Conservation (phyloP, 2,329 filamentous ascomycete genomes). For the Thelonectria discophora region DNA sequence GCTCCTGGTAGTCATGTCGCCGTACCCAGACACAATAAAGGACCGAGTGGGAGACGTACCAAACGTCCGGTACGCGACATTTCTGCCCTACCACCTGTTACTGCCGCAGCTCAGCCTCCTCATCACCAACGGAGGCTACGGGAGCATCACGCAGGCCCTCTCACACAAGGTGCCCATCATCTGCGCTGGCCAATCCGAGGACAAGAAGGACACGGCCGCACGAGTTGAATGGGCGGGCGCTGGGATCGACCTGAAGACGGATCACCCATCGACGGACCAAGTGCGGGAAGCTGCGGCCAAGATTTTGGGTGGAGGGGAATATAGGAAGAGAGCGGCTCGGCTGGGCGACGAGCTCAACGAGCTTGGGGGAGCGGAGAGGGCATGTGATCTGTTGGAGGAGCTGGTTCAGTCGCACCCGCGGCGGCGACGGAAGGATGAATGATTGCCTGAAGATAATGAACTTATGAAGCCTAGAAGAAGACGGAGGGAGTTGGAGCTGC, state of each 20-base stretch:
- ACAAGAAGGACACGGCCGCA: conserved; percentile 50
- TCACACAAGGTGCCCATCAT: conserved; percentile 48
- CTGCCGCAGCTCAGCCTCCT: conserved; percentile 47
- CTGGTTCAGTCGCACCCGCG: conserved; percentile 12
- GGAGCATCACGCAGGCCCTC: conserved; percentile 49
- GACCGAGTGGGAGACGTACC: conserved; percentile 28
- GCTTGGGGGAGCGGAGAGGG: conserved; percentile 40
- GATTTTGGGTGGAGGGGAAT: conserved; percentile 40
- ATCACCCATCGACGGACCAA: conserved; percentile 42
- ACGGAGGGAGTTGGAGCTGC: not conserved
- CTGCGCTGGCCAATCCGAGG: conserved; percentile 49
- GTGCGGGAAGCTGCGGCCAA: conserved; percentile 38
- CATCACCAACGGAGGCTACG: conserved; percentile 51
- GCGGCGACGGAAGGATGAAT: not conserved
- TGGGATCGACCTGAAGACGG: conserved; percentile 49
- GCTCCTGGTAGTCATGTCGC: conserved; percentile 47
- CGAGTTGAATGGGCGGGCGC: conserved; percentile 45
- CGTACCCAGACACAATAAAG: conserved; percentile 41
- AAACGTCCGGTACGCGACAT: conserved; percentile 46
- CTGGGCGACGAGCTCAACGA: conserved; percentile 42
- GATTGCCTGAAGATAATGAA: too few relatives aligned
- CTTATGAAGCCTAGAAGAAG: too few relatives aligned
- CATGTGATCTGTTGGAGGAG: conserved; percentile 44
- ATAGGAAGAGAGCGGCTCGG: conserved; percentile 33
- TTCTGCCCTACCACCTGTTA: conserved; percentile 49